Conservation (phyloP, 78 protist genomes). For the Planoprotostelium fungivorum region DNA sequence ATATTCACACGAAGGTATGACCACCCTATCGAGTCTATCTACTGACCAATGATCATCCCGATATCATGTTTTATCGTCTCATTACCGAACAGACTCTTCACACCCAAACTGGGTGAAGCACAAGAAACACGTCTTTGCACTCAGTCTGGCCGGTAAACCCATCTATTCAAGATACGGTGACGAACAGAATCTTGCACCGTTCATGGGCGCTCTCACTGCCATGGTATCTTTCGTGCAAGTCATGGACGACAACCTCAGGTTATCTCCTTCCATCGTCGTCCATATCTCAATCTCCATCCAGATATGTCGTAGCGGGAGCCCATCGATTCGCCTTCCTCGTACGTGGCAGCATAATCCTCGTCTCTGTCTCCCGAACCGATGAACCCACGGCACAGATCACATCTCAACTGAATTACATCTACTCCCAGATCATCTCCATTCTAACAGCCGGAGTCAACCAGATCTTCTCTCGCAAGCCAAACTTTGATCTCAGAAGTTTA, state of each 20-base stretch:
- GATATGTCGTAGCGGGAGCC: conserved; percentile 22
- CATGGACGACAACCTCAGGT: conserved; percentile 34
- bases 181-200: conserved; percentile 49
- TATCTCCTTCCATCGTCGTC: neutral
- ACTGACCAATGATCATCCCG: neutral
- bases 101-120: conserved; percentile 54
- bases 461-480: neutral
- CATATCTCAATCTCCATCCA: too few relatives aligned
- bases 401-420: conserved; percentile 33
- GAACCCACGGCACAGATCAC: conserved; percentile 29
- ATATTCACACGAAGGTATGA: neutral
- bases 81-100: conserved; percentile 15
- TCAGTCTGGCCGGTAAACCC: conserved; percentile 43
- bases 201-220: conserved; percentile 56
- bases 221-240: conserved; percentile 58
- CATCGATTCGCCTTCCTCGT: conserved; percentile 33
- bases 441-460: conserved; percentile 26
- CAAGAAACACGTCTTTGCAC: conserved; percentile 38
- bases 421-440: conserved; percentile 24
- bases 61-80: neutral
- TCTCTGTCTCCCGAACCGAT: conserved; percentile 21
- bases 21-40: neutral
- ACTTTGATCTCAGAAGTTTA: neutral
- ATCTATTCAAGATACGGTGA: conserved; percentile 54
- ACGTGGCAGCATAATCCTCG: conserved; percentile 24